Evolutionary conservation across 805 yeast genomes (phyloP).

Genomic region (Kregervanrija delftensis): DNA sequence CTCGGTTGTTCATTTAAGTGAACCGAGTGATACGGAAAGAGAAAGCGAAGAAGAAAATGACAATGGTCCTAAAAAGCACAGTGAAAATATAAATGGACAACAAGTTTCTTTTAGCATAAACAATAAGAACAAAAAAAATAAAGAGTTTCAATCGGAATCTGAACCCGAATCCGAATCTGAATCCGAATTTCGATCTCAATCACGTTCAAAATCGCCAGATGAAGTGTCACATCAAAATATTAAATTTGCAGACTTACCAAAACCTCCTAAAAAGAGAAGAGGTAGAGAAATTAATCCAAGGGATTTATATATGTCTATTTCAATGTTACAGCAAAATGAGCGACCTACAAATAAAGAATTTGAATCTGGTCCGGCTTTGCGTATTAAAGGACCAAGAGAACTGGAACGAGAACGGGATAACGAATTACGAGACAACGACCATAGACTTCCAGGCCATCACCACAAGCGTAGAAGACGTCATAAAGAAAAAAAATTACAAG

Average conservation of each 20-base stretch:
- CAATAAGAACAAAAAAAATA: background rate
- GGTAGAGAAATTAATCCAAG: slow-evolving; percentile 60
- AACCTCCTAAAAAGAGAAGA: slow-evolving; percentile 28
- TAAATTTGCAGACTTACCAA: slow-evolving; percentile 55
- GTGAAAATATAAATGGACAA: background rate
- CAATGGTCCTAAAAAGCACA: background rate
- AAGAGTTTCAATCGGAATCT: background rate
- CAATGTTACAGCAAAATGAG: slow-evolving; percentile 61
- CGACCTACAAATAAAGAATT: slow-evolving; percentile 28
- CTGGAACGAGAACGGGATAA: slow-evolving; percentile 30
- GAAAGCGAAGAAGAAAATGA: slow-evolving; percentile 4
- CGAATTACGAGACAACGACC: background rate
- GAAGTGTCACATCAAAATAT: slow-evolving; percentile 30
- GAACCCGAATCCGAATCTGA: too few species aligned
- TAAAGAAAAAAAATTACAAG: slow-evolving; percentile 13
- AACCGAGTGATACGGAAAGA: slow-evolving; percentile 35
- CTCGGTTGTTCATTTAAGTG: slow-evolving; percentile 29
- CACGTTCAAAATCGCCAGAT: background rate
- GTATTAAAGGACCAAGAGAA: slow-evolving; percentile 74
- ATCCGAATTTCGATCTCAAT: background rate
- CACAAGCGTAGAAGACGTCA: slow-evolving; percentile 18
- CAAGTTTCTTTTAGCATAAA: background rate
- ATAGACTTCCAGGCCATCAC: slow-evolving; percentile 16
- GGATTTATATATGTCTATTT: slow-evolving; percentile 78
- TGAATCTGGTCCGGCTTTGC: slow-evolving; percentile 71